phyloP scores from a whole-genome alignment of 306 rosid species.

The Psophocarpus tetragonolobus region DNA sequence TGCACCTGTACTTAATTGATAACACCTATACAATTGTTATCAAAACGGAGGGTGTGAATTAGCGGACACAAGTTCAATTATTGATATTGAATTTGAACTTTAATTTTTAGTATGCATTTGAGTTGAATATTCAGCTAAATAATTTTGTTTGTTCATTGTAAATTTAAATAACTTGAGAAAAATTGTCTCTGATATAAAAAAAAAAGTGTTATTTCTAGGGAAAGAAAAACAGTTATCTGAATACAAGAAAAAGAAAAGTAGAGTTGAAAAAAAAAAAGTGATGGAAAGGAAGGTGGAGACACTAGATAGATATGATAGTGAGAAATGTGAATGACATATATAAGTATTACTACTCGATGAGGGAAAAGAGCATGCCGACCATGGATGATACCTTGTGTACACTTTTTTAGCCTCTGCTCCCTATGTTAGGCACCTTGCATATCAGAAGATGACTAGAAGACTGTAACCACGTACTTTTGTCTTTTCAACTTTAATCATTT shows the following conservation, averaged over 20 bases:
- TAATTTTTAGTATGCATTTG: no score
- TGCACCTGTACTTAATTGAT: background rate
- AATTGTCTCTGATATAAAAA: no score
- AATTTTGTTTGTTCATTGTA: no score
- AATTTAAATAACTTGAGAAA: no score
- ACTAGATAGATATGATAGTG: background rate
- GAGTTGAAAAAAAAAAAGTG: background rate
- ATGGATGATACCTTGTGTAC: constrained; percentile 20
- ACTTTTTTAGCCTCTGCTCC: constrained; percentile 15
- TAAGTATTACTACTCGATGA: background rate
- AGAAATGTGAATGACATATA: constrained; percentile 12
- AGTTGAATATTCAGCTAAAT: no score
- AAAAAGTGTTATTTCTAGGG: no score
- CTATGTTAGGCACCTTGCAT: background rate
- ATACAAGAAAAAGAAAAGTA: background rate
- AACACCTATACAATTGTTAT: background rate
- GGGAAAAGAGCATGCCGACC: constrained; percentile 13
- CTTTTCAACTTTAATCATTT: constrained; percentile 19
- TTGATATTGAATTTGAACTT: no score
- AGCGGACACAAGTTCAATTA: no score
- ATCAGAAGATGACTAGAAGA: constrained; percentile 11
- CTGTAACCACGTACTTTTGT: background rate
- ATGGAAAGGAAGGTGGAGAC: constrained; percentile 5
- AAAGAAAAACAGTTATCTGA: no score
- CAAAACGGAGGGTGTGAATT: no score